These are phyloP conservation scores for Coprinopsis strossmayeri DNA, from an alignment of 768 basidiomycete species.

Conservation along the genomic window DNA sequence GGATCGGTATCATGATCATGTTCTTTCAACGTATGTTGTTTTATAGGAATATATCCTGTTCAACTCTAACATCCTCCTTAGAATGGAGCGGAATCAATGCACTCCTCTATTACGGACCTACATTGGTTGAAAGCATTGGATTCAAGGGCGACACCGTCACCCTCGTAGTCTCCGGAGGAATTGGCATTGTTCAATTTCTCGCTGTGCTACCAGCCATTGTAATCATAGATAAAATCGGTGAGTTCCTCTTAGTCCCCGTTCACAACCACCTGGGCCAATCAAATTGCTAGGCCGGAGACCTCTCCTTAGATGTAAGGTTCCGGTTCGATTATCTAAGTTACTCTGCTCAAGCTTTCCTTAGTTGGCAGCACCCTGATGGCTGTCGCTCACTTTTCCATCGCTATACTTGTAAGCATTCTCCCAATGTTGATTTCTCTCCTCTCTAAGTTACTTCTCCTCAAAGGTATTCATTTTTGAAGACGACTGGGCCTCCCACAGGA, in stretches of 20 bases:
- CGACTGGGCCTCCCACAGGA: slow-evolving; percentile 52
- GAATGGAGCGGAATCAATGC: slow-evolving; percentile 90
- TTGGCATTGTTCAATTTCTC: slow-evolving; percentile 72
- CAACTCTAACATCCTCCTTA: too few species aligned
- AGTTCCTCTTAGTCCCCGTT: not conserved
- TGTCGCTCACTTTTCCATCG: slow-evolving; percentile 56
- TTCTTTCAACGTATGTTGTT: slow-evolving; percentile 78
- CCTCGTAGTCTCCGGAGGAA: slow-evolving; percentile 68
- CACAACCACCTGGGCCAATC: not conserved
- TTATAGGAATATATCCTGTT: too few species aligned
- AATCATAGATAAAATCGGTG: slow-evolving; percentile 62
- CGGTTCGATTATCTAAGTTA: not conserved
- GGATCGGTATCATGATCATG: slow-evolving; percentile 70
- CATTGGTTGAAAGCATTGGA: slow-evolving; percentile 59
- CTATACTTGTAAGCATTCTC: slow-evolving; percentile 41
- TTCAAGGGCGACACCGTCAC: slow-evolving; percentile 51
- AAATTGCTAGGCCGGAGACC: slow-evolving; percentile 51
- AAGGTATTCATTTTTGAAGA: slow-evolving; percentile 44
- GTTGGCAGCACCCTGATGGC: slow-evolving; percentile 62
- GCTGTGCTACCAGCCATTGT: slow-evolving; percentile 70
- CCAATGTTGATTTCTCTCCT: not conserved
- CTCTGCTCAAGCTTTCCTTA: slow-evolving; percentile 9
- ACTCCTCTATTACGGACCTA: slow-evolving; percentile 76
- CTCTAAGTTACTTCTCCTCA: too few species aligned
- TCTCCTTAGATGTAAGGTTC: slow-evolving; percentile 41